Conservation (phyloP, 2,329 filamentous ascomycete genomes). For the Xylariaceae sp. region DNA sequence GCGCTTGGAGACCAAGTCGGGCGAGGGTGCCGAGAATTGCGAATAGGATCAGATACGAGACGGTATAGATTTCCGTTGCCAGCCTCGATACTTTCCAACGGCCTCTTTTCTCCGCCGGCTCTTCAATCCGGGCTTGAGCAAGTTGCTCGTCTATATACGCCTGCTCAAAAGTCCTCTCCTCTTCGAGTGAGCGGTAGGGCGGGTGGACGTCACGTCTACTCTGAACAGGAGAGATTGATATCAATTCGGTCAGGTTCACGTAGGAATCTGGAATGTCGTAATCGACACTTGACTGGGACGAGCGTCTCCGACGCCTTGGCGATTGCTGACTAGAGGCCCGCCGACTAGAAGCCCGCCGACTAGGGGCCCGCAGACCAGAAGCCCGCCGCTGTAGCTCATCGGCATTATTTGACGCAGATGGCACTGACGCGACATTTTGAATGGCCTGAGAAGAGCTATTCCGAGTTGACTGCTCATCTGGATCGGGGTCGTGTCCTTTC, state of each 20-base stretch:
- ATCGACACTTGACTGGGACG: conserved; percentile 21
- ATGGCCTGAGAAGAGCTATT: not conserved
- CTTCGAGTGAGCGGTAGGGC: conserved; percentile 45
- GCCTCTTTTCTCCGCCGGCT: conserved; percentile 10
- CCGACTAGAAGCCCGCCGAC: too few species aligned
- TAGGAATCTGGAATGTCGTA: conserved; percentile 45
- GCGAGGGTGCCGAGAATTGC: conserved; percentile 83
- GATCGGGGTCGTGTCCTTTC: conserved; percentile 17
- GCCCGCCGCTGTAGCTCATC: conserved; percentile 8
- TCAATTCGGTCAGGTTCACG: conserved; percentile 48
- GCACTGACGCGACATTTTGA: not conserved
- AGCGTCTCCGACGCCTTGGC: conserved; percentile 2
- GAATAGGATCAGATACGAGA: conserved; percentile 85
- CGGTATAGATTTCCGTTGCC: conserved; percentile 66
- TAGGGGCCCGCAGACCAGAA: too few species aligned
- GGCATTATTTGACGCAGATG: not conserved
- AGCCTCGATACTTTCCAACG: conserved; percentile 47
- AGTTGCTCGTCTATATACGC: conserved; percentile 23
- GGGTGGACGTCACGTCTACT: conserved; percentile 44
- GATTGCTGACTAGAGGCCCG: not conserved
- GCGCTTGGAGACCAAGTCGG: conserved; percentile 74
- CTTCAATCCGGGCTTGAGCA: conserved; percentile 10
- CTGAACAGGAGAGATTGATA: conserved; percentile 47
- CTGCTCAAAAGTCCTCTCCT: conserved; percentile 36
- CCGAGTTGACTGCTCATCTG: conserved; percentile 1